Conservation (phyloP, 106 monocot species). For the Dendrobium catenatum region DNA sequence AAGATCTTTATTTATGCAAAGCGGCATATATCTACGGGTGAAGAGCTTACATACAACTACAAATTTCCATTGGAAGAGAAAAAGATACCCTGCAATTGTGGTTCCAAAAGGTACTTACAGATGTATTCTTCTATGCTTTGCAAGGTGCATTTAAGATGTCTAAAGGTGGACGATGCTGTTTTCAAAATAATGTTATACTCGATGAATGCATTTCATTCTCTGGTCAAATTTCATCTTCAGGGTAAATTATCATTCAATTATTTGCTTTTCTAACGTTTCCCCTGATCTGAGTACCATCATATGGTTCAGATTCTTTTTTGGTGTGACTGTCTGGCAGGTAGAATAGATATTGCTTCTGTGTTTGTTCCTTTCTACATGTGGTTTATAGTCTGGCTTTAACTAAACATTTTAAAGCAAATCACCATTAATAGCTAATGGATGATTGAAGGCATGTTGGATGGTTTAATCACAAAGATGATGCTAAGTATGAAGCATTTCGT, state of each 20-base stretch:
- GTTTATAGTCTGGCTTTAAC: neutral
- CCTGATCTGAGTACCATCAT: neutral
- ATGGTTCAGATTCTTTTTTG: neutral
- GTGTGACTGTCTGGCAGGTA: neutral
- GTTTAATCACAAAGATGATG: neutral
- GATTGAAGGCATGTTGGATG: neutral
- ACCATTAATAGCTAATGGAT: neutral
- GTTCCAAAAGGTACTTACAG: conserved; percentile 57
- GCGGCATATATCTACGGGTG: conserved; percentile 78
- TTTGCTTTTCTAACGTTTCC: neutral
- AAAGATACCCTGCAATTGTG: conserved; percentile 98
- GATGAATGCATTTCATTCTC: neutral
- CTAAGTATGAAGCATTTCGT: neutral
- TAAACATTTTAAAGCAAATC: neutral
- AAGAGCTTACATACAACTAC: conserved; percentile 97
- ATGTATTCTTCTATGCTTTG: neutral
- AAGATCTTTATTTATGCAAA: conserved; percentile 99
- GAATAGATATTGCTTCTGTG: neutral
- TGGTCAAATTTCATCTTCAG: neutral
- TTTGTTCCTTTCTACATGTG: neutral
- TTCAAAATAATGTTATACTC: neutral
- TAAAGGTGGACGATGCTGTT: neutral
- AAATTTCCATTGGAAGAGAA: conserved; percentile 97
- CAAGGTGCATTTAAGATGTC: neutral
- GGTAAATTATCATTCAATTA: neutral